These are phyloP conservation scores for Phytophthora sp. DNA, from an alignment of 352 stramenopile genomes.

Conservation along the genomic window DNA sequence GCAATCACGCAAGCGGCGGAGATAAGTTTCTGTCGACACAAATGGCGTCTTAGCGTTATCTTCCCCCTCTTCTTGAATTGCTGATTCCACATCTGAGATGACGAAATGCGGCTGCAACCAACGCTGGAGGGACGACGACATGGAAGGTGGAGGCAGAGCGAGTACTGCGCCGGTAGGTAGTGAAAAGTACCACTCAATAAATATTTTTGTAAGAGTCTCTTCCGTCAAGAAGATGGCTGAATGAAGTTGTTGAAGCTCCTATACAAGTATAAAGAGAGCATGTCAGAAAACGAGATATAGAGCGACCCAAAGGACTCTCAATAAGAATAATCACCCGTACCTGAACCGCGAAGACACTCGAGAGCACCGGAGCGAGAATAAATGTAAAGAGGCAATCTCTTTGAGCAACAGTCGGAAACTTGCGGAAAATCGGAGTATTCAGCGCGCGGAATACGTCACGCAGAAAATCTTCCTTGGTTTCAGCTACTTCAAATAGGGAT, in stretches of 20 bases:
- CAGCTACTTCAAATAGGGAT: slow-evolving; percentile 61
- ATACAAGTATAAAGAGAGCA: slow-evolving; percentile 11
- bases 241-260: slow-evolving; percentile 75
- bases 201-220: slow-evolving; percentile 58
- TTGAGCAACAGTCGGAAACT: slow-evolving; percentile 38
- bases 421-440: slow-evolving; percentile 60
- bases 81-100: slow-evolving; percentile 41
- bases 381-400: slow-evolving; percentile 62
- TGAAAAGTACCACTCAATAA: slow-evolving; percentile 87
- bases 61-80: slow-evolving; percentile 38
- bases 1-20: slow-evolving; percentile 51
- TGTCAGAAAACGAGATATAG: too few relatives aligned
- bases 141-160: slow-evolving; percentile 60
- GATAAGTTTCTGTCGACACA: slow-evolving; percentile 30
- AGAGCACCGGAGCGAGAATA: slow-evolving; percentile 72
- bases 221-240: slow-evolving; percentile 60
- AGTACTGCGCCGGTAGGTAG: slow-evolving; percentile 67
- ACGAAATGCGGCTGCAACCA: slow-evolving; percentile 73
- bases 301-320: too few relatives aligned
- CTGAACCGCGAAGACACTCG: slow-evolving; percentile 84
- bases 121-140: slow-evolving; percentile 79
- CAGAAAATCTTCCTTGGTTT: slow-evolving; percentile 69
- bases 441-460: slow-evolving; percentile 50
- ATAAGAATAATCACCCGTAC: slow-evolving; percentile 32
- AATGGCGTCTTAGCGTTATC: slow-evolving; percentile 37